Evolutionary conservation across 2,329 filamentous ascomycete genomes (phyloP).

Genomic region (Aspergillus novoparasiticus): DNA sequence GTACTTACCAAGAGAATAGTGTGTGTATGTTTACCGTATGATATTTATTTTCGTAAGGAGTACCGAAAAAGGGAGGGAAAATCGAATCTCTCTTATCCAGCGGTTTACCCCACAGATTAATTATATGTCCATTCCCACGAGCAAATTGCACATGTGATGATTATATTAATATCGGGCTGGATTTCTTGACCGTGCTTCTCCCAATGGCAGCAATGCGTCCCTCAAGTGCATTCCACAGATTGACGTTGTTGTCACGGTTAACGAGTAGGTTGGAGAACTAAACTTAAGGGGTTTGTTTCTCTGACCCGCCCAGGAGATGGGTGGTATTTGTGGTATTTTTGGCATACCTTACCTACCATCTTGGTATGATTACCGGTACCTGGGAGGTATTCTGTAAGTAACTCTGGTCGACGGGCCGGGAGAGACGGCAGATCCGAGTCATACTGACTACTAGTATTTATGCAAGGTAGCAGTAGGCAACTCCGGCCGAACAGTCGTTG

Average conservation of each 20-base stretch:
- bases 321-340: background rate
- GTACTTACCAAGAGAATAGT: background rate
- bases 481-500: background rate
- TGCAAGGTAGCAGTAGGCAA: constrained; percentile 2
- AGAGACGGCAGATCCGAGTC: background rate
- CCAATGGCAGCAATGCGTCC: background rate
- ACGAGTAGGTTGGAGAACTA: background rate
- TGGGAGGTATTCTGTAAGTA: background rate
- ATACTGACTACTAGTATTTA: background rate
- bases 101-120: background rate
- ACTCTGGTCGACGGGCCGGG: background rate
- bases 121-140: background rate
- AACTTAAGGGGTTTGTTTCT: background rate
- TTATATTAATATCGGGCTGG: background rate
- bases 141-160: background rate
- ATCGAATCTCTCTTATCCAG: constrained; percentile 3
- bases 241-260: background rate
- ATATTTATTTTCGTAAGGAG: background rate
- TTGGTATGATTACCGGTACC: background rate
- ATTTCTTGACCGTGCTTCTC: background rate
- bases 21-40: background rate
- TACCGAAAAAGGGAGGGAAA: background rate
- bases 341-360: background rate
- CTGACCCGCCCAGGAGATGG: constrained; percentile 3
- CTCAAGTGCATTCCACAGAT: background rate